Percentiles rank a stretch among this genome's conserved stretches.
phyloP scores from a whole-genome alignment of 2,329 filamentous ascomycete species.

The Dendryphion nanum region DNA sequence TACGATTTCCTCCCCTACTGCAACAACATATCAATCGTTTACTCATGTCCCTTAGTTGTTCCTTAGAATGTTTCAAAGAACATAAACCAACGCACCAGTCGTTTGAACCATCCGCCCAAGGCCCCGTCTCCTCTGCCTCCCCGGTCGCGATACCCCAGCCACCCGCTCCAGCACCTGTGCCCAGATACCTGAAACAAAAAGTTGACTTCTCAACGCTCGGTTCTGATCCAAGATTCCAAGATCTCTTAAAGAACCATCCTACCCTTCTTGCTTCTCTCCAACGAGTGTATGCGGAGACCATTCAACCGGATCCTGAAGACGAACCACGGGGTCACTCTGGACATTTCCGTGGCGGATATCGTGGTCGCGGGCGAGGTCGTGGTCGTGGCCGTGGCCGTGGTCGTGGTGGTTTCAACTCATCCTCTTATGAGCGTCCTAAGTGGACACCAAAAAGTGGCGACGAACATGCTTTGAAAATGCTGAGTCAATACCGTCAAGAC shows the following conservation, averaged over 20 bases:
- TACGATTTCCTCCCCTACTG: slow-evolving; percentile 18
- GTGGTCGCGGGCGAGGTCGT: slow-evolving; percentile 11
- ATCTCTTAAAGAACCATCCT: slow-evolving; percentile 26
- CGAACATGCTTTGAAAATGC: slow-evolving; percentile 25
- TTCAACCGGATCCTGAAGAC: slow-evolving; percentile 30
- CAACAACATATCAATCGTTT: not conserved
- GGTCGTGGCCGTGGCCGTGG: slow-evolving; percentile 15
- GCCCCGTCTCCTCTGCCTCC: slow-evolving; percentile 3
- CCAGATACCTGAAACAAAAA: slow-evolving; percentile 30
- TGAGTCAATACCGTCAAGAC: slow-evolving; percentile 25
- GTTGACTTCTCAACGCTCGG: slow-evolving; percentile 31
- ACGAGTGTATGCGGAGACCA: slow-evolving; percentile 33
- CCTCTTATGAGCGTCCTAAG: slow-evolving; percentile 7
- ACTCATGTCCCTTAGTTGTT: slow-evolving; percentile 25
- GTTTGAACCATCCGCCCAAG: slow-evolving; percentile 3
- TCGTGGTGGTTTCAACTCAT: slow-evolving; percentile 8
- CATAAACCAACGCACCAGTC: slow-evolving; percentile 27
- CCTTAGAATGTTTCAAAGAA: slow-evolving; percentile 28
- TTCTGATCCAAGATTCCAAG: slow-evolving; percentile 24
- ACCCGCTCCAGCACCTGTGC: slow-evolving; percentile 24
- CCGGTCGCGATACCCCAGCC: slow-evolving; percentile 22
- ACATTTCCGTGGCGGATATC: slow-evolving; percentile 10
- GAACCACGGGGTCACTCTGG: slow-evolving; percentile 8
- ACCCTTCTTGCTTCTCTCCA: slow-evolving; percentile 24
- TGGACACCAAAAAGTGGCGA: slow-evolving; percentile 34